Conservation (phyloP, 306 rosid species). For the Vigna mungo region DNA sequence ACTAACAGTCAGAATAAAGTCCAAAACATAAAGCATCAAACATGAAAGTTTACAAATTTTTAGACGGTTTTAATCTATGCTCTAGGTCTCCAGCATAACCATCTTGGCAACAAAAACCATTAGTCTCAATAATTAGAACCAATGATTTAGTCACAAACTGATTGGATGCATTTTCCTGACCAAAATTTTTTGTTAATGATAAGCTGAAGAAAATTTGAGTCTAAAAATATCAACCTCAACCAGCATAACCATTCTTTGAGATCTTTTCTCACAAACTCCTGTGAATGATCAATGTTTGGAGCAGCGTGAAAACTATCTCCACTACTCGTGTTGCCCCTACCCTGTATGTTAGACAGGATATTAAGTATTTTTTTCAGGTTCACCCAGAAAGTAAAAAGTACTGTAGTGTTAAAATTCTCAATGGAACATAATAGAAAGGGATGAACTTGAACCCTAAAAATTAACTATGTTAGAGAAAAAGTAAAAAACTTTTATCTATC, state of each 20-base stretch:
- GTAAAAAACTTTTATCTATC: conserved; percentile 12
- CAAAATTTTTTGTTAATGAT: neutral
- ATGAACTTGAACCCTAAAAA: conserved; percentile 9
- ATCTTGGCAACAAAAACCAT: neutral
- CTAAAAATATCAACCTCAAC: conserved; percentile 68
- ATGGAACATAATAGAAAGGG: neutral
- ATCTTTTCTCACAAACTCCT: conserved; percentile 93
- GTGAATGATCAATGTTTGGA: conserved; percentile 95
- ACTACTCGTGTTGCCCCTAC: conserved; percentile 90
- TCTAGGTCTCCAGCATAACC: conserved; percentile 11
- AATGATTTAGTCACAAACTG: conserved; percentile 21
- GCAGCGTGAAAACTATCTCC: conserved; percentile 95
- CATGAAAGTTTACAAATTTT: conserved; percentile 2
- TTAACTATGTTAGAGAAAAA: neutral
- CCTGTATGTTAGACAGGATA: conserved; percentile 59
- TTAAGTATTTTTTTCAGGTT: conserved; percentile 30
- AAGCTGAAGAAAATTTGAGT: conserved; percentile 28
- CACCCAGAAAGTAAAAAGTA: conserved; percentile 11
- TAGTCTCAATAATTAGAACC: neutral
- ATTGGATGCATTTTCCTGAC: neutral
- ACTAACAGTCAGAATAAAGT: conserved; percentile 10
- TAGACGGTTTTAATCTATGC: neutral
- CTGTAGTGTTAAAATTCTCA: conserved; percentile 14
- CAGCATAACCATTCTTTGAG: conserved; percentile 85
- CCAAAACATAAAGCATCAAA: conserved; percentile 10